Percentiles rank a stretch among this genome's conserved stretches.
Conservation (phyloP, 495 filamentous ascomycete genomes). For the Talaromyces thailandensis region DNA sequence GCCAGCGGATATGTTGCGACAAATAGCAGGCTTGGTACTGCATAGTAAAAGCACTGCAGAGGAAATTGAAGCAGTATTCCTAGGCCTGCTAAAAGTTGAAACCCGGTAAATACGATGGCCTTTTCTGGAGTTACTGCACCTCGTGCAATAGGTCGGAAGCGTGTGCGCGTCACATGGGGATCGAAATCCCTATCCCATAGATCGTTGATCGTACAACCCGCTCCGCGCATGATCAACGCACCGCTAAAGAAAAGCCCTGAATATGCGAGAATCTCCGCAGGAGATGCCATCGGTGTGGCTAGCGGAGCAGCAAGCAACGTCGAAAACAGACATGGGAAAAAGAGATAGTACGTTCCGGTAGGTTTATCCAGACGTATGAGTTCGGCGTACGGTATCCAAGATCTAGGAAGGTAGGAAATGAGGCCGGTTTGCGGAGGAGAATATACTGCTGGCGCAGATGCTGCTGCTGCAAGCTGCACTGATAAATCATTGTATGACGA, state of each 20-base stretch:
- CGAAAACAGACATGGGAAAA: conserved; percentile 85
- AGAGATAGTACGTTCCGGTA: conserved; percentile 89
- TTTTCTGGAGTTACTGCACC: conserved; percentile 66
- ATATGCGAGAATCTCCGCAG: conserved; percentile 58
- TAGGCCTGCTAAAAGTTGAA: conserved; percentile 72
- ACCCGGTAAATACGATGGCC: conserved; percentile 74
- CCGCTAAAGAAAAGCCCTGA: conserved; percentile 74
- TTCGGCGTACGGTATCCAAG: conserved; percentile 89
- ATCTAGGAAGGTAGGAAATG: conserved; percentile 62
- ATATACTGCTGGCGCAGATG: conserved; percentile 53
- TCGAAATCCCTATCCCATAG: conserved; percentile 94
- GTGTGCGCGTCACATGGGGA: conserved; percentile 79
- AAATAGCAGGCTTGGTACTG: conserved; percentile 71
- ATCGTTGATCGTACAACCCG: conserved; percentile 97
- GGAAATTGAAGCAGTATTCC: conserved; percentile 83
- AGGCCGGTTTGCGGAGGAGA: conserved; percentile 83
- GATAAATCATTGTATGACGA: conserved; percentile 64
- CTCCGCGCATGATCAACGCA: conserved; percentile 91
- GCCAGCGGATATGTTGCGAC: conserved; percentile 84
- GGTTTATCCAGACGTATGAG: conserved; percentile 90
- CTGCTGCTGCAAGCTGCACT: conserved; percentile 55
- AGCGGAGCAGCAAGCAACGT: conserved; percentile 27
- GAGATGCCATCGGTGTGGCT: conserved; percentile 30
- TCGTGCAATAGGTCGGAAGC: conserved; percentile 80
- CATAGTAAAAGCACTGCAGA: conserved; percentile 73